These are phyloP conservation scores for Phytophthora pluvialis DNA, from an alignment of 352 stramenopile genomes.

Conservation along the genomic window DNA sequence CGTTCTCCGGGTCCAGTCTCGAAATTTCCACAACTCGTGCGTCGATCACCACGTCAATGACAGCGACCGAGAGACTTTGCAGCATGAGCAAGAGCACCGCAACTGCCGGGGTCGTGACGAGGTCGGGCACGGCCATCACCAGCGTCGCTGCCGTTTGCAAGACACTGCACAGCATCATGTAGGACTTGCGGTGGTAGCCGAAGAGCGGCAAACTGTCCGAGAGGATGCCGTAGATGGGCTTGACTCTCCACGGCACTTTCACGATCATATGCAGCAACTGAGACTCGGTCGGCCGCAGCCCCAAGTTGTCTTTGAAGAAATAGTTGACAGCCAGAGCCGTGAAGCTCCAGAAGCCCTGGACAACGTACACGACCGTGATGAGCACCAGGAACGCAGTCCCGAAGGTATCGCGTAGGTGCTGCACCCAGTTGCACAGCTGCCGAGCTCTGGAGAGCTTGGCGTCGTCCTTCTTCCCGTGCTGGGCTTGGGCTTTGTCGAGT, in stretches of 20 bases:
- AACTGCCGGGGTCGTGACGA: constrained; percentile 58
- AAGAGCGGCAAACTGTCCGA: constrained; percentile 95
- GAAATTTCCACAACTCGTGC: constrained; percentile 96
- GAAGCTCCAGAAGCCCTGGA: constrained; percentile 95
- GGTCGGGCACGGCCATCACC: constrained; percentile 55
- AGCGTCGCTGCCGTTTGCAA: constrained; percentile 65
- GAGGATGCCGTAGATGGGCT: constrained; percentile 96
- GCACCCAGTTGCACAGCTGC: constrained; percentile 58
- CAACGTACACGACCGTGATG: constrained; percentile 90
- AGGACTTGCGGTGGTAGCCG: constrained; percentile 95
- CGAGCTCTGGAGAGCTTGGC: constrained; percentile 27
- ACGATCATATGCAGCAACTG: constrained; percentile 93
- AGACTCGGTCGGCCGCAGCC: constrained; percentile 92
- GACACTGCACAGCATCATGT: constrained; percentile 92
- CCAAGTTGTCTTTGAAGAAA: constrained; percentile 97
- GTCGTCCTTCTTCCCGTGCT: constrained; percentile 14
- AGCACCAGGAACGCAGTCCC: constrained; percentile 73
- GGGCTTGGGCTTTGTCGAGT: constrained; percentile 1
- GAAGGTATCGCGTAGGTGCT: constrained; percentile 67
- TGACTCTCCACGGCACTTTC: constrained; percentile 95
- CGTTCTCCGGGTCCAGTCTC: constrained; percentile 76
- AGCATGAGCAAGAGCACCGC: constrained; percentile 76
- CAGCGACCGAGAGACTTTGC: constrained; percentile 90
- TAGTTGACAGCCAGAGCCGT: constrained; percentile 94
- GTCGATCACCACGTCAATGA: constrained; percentile 97